Base-by-base conservation (phyloP, 225 moss, liverwort and hornwort species). In the Thuidium tamariscinum region DNA sequence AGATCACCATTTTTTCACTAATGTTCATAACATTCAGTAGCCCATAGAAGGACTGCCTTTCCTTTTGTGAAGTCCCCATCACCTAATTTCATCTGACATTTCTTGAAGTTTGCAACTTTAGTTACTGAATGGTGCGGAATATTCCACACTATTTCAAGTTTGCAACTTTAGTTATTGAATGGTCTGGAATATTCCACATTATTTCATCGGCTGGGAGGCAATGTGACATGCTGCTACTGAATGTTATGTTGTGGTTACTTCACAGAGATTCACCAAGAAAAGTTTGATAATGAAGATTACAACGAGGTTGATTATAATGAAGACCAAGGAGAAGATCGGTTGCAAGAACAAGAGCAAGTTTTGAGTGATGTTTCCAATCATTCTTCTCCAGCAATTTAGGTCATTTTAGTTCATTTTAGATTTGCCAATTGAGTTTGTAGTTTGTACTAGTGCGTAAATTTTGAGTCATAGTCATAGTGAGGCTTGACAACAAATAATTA, bases 231-330 rank as follows among this genome's bases (percentile, higher is more conserved):
- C n/a, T n/a, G n/a, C n/a, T n/a, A n/a, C n/a, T n/a, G n/a, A n/a
- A n/a, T n/a, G n/a, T n/a, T n/a, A n/a, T n/a, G 1, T 59, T 72
- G 77, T 80, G 23, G 32, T 39, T 85, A 30, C 16, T 12, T 82
- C 55, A 46, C 16, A 93, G 93, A 81, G 67, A 90, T 91, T 76
- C 93, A 93, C 61, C 91, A 83, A 84, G 90, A 81, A 57, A 93
- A 91, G 42, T 4, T 87, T 8, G 84, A 86, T 30, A 36, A 60
- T 74, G 78, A 72, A 66, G 90, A 86, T 81, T 84, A 73, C 49
- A 86, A 90, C 64, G 91, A 93, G 13, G 62, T 86, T 84, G 89
- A 89, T 79, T 87, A 48, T 55, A 79, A 82, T 49, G 86, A 88
- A 77, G 92, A 89, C 51, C 88, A 91, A 51, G 83, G 34, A 61